Conservation (phyloP, 2,329 filamentous ascomycete species). For the Rosellinia necatrix region DNA sequence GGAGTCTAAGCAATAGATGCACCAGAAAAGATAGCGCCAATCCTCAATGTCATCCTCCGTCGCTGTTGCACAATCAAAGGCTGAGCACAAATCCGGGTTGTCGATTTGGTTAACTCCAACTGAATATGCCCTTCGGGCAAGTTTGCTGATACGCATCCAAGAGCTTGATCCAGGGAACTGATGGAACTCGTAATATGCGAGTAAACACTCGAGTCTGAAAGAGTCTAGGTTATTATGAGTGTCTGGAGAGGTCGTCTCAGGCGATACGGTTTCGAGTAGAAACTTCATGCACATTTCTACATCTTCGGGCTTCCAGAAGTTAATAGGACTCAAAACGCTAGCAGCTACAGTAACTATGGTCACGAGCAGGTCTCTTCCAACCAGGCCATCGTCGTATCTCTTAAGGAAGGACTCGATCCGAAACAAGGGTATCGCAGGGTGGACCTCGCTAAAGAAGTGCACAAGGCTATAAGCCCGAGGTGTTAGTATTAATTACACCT, state of each 20-base stretch:
- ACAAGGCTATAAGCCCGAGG: conserved; percentile 21
- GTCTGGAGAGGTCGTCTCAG: conserved; percentile 19
- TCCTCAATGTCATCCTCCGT: conserved; percentile 41
- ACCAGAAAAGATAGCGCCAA: conserved; percentile 45
- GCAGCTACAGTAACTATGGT: conserved; percentile 39
- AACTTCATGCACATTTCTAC: conserved; percentile 33
- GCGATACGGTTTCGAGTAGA: conserved; percentile 28
- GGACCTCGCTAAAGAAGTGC: conserved; percentile 39
- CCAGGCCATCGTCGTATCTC: conserved; percentile 32
- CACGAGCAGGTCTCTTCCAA: conserved; percentile 31
- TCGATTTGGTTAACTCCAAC: conserved; percentile 43
- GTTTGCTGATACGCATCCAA: conserved; percentile 41
- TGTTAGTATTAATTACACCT: neutral
- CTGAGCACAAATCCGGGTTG: conserved; percentile 35
- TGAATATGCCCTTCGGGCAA: conserved; percentile 43
- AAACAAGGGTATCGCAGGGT: conserved; percentile 41
- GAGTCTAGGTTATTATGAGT: conserved; percentile 31
- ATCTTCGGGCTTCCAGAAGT: conserved; percentile 31
- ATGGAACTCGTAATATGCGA: conserved; percentile 45
- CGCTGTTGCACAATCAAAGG: conserved; percentile 27
- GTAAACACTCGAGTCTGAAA: conserved; percentile 41
- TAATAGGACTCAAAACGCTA: conserved; percentile 34
- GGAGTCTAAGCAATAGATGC: conserved; percentile 43
- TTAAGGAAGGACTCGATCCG: conserved; percentile 35
- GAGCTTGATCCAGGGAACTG: conserved; percentile 41